phyloP scores from a whole-genome alignment of 805 yeast species.

The Myxozyma monticola region DNA sequence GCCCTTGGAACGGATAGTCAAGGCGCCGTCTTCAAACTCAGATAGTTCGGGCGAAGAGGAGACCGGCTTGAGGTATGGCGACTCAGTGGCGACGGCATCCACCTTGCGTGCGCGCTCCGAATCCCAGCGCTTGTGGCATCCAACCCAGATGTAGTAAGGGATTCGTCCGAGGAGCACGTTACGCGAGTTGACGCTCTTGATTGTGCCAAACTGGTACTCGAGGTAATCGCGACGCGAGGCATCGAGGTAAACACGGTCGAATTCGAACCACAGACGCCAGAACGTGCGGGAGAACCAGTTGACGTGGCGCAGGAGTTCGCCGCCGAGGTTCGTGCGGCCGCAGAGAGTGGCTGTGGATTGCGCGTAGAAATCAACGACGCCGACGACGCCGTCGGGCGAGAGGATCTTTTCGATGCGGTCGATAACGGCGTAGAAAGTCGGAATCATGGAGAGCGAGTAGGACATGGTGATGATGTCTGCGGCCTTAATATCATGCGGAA shows the following conservation, averaged over 20 bases:
- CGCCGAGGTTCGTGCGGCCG: slow-evolving; percentile 77
- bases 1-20: slow-evolving; percentile 51
- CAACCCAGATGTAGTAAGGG: slow-evolving; percentile 83
- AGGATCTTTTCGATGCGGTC: slow-evolving; percentile 62
- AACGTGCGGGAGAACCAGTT: slow-evolving; percentile 78
- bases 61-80: slow-evolving; percentile 58
- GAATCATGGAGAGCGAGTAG: slow-evolving; percentile 82
- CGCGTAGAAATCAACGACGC: slow-evolving; percentile 79
- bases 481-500: slow-evolving; percentile 41
- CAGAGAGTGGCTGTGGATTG: slow-evolving; percentile 63
- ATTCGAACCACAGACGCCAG: slow-evolving; percentile 88
- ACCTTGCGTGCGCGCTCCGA: slow-evolving; percentile 53
- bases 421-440: slow-evolving; percentile 67
- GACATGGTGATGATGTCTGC: slow-evolving; percentile 80
- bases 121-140: slow-evolving; percentile 60
- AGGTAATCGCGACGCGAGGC: slow-evolving; percentile 79
- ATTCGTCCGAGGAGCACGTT: slow-evolving; percentile 68
- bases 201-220: slow-evolving; percentile 79
- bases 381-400: slow-evolving; percentile 58
- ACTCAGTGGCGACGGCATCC: slow-evolving; percentile 75
- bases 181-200: slow-evolving; percentile 68
- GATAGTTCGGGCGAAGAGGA: slow-evolving; percentile 27
- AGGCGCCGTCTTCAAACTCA: slow-evolving; percentile 10
- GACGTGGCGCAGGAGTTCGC: slow-evolving; percentile 65
- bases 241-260: slow-evolving; percentile 75